Evolutionary conservation across 306 rosid species (phyloP), one percentile per base, ranked within the genome.

Genomic region (Cucumis cinereus): DNA sequence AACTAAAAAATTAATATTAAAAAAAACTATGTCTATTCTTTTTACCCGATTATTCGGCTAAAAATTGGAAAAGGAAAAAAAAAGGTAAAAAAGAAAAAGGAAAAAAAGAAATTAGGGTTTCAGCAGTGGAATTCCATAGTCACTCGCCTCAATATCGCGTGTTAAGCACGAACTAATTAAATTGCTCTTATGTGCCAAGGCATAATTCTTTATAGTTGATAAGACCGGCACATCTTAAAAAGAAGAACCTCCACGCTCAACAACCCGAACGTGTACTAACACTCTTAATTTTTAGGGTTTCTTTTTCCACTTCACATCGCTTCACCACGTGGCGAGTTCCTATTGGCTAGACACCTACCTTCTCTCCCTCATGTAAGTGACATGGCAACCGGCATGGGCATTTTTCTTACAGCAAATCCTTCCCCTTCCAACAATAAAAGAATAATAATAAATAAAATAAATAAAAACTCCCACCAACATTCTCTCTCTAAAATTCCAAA

Each of bases 211-310:
- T 86, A 76, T 85, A 60, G 80, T 33, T 75, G 89, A 90, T 85
- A 81, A 86, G 91, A 89, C 88, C 79, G 82, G 87, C 74, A 75
- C 79, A 85, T 78, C 80, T 77, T 1, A 61, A 84, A 79, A 80
- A 33, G 84, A 78, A 74, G 49, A 74, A 63, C 3, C 63, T 6
- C 75, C 72, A 93, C 94, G 92, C 88, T 82, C 10, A 5, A 0
- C 1, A n/a, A 85, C 85, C 93, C 88, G 88, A 75, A 62, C 28
- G 76, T 16, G 8, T 75, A 70, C 78, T 68, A 52, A 22, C 20
- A 43, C 78, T 76, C 35, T 43, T 74, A 16, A 24, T 20, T 8
- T 71, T 92, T 89, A 92, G 98, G 98, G 98, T 92, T 92, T 83
- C 74, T 83, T 85, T 81, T 77, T 19, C 69, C 12, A 23, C 17